Conservation (phyloP, 306 rosid species). For the Pueraria montana region DNA sequence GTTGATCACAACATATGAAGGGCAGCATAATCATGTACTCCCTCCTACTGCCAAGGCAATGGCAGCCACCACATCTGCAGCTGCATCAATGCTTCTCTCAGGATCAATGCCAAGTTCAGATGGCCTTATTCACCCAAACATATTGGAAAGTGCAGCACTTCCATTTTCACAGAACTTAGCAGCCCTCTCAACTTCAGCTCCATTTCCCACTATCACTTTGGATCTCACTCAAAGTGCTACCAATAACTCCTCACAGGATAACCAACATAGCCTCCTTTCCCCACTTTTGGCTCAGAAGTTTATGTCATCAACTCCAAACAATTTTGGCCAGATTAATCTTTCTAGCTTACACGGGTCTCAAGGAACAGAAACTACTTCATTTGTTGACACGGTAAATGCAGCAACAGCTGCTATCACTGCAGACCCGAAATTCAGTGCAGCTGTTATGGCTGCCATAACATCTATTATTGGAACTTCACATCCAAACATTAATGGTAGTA, state of each 20-base stretch:
- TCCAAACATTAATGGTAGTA: slow-evolving; percentile 36
- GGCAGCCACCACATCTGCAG: slow-evolving; percentile 78
- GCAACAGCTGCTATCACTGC: slow-evolving; percentile 68
- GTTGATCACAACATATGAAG: slow-evolving; percentile 80
- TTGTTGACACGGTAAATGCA: slow-evolving; percentile 56
- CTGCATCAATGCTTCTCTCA: slow-evolving; percentile 78
- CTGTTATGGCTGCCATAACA: slow-evolving; percentile 69
- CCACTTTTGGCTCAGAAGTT: slow-evolving; percentile 43
- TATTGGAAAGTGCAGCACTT: slow-evolving; percentile 52
- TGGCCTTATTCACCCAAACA: slow-evolving; percentile 47
- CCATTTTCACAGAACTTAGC: slow-evolving; percentile 58
- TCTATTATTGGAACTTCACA: slow-evolving; percentile 59
- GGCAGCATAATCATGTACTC: slow-evolving; percentile 80
- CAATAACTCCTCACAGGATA: slow-evolving; percentile 14
- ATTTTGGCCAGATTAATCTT: slow-evolving; percentile 32
- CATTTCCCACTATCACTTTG: slow-evolving; percentile 79
- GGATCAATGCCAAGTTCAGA: slow-evolving; percentile 74
- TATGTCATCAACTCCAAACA: background rate
- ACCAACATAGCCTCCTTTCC: background rate
- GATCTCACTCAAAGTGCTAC: slow-evolving; percentile 64
- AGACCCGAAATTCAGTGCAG: slow-evolving; percentile 69
- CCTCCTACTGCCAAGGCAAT: slow-evolving; percentile 76
- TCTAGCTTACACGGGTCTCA: slow-evolving; percentile 39
- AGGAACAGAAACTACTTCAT: slow-evolving; percentile 36
- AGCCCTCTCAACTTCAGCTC: slow-evolving; percentile 76